Evolutionary conservation across 495 filamentous ascomycete genomes (phyloP), one percentile per base, ranked within the genome.

Genomic region (Neurospora africana): DNA sequence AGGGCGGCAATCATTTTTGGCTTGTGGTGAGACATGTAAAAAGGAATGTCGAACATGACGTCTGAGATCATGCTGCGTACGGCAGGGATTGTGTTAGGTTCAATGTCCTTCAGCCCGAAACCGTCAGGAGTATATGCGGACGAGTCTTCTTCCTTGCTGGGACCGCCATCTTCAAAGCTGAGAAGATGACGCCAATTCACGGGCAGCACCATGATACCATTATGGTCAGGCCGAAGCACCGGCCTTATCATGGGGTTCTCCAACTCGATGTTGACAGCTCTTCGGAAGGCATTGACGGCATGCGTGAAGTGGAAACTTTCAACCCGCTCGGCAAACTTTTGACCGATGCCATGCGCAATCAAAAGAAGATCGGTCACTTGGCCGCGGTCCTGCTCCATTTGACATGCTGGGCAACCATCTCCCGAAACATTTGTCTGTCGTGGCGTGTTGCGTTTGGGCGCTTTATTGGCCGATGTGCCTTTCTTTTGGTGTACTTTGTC

Each of bases 281-380:
- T 88, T n/a, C 95, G 89, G 72, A 99, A 94, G 0, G 90, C 86
- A 76, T 97, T 98, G 77, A 98, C 94, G 4, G 92, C 91, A 78
- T 98, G 94, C 0, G 95, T 98, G 78, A 99, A 99, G 76, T 97
- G 92, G 75, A 92, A 99, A 78, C 93, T 97, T 78, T 98, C 95
- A 68, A 99, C 91, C 19, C 94, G 87, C 75, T 99, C 93, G 0
- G 93, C 95, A n/a, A 98, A 83, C 77, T 98, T 98, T 79, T 99
- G 95, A 0, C 95, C 95, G 69, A 99, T 98, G 15, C 94, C 95
- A 78, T 99, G 95, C 61, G 96, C 92, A 30, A 98, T 91, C 19
- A 99, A 82, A 21, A 97, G 86, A 27, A 99, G 81, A 78, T 99
- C 95, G 11, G 92, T 95, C 5, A 96, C 91, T 44, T 88, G 88